phyloP scores from a whole-genome alignment of 441 rosid species.

The Manihot esculenta region DNA sequence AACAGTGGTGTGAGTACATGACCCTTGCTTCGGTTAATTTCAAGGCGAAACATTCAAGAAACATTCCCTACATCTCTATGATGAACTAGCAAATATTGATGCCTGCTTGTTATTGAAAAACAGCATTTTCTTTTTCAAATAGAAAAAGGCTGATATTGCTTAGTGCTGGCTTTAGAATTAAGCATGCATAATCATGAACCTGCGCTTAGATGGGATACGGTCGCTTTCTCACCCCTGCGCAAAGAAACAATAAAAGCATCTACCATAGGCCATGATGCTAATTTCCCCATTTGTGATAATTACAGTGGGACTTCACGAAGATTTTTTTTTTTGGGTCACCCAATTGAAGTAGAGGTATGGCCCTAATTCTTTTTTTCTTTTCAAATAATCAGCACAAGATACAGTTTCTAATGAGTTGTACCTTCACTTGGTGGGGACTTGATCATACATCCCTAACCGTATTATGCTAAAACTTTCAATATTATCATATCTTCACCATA shows the following conservation, averaged over 20 bases:
- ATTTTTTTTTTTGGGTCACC: no score
- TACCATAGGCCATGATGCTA: no score
- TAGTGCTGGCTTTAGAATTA: not conserved
- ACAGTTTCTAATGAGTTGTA: not conserved
- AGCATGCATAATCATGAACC: not conserved
- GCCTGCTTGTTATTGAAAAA: not conserved
- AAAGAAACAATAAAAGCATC: no score
- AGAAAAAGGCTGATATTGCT: not conserved
- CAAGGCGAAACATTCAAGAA: no score
- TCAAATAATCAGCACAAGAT: no score
- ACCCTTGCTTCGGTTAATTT: no score
- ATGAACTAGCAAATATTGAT: no score
- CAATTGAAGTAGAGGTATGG: no score
- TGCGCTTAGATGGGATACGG: no score
- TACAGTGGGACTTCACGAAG: not conserved
- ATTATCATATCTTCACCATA: not conserved
- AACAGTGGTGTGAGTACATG: no score
- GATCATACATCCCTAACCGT: not conserved
- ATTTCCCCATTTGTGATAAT: not conserved
- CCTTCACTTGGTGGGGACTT: not conserved
- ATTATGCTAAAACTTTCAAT: not conserved
- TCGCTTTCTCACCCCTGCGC: no score
- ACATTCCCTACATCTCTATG: not conserved
- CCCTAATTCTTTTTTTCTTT: no score
- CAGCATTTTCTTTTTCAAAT: not conserved